Conservation (phyloP, 257 asterid species). For the Linaria vulgaris region DNA sequence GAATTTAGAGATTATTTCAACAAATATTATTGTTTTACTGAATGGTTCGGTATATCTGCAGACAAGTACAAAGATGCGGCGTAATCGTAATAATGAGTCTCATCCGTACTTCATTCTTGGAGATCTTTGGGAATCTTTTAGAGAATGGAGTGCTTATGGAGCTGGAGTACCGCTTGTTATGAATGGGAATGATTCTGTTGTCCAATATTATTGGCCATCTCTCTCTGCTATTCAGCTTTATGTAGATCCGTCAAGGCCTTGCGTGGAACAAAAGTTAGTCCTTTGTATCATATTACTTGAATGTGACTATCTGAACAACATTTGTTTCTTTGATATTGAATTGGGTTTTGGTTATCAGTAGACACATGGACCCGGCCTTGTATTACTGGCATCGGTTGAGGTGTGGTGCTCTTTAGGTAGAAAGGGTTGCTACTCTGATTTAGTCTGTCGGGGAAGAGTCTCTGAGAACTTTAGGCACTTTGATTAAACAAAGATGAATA, state of each 20-base stretch:
- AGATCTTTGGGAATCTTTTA: conserved; percentile 92
- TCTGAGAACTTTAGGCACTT: too few species aligned
- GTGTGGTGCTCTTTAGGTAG: too few species aligned
- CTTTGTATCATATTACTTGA: too few species aligned
- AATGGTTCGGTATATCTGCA: conserved; percentile 39
- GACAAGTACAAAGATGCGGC: conserved; percentile 67
- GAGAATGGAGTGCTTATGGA: conserved; percentile 97
- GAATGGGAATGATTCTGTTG: conserved; percentile 66
- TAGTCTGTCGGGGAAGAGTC: too few species aligned
- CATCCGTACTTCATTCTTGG: conserved; percentile 75
- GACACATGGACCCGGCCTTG: too few species aligned
- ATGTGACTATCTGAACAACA: too few species aligned
- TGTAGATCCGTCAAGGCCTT: conserved; percentile 55
- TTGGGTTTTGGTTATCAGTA: too few species aligned
- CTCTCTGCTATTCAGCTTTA: conserved; percentile 88
- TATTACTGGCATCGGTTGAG: too few species aligned
- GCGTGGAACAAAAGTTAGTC: conserved; percentile 47
- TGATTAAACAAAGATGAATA: too few species aligned
- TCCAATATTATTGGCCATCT: conserved; percentile 88
- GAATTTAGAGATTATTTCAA: too few species aligned
- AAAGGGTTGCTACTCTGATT: too few species aligned
- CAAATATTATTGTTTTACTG: conserved; percentile 1
- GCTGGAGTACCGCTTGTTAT: conserved; percentile 85
- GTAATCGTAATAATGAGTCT: conserved; percentile 49
- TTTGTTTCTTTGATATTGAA: too few species aligned